Percentiles rank a stretch among this genome's conserved stretches.
Conservation (phyloP, 495 filamentous ascomycete species). For the Evansstolkia leycettana region DNA sequence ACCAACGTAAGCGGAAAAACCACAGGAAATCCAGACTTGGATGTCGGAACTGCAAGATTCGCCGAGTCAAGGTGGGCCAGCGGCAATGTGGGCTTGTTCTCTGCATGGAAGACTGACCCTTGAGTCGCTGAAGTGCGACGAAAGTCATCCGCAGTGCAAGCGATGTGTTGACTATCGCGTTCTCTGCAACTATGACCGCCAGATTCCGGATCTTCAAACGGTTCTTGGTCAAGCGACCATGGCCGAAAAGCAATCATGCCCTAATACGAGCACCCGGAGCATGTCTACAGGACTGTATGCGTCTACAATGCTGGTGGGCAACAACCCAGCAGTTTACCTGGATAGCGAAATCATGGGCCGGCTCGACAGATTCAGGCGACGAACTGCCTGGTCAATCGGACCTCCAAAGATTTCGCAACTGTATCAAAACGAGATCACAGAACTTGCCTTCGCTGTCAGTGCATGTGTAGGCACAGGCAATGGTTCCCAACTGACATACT, state of each 20-base stretch:
- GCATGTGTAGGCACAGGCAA: too few relatives aligned
- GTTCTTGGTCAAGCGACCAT: conserved; percentile 10
- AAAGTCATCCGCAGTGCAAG: conserved; percentile 30
- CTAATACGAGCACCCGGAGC: conserved; percentile 19
- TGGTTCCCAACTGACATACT: too few relatives aligned
- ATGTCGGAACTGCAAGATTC: conserved; percentile 38
- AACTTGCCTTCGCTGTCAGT: conserved; percentile 25
- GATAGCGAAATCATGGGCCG: conserved; percentile 24
- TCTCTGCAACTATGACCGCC: conserved; percentile 28
- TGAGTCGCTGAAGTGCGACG: conserved; percentile 26
- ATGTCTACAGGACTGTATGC: conserved; percentile 16
- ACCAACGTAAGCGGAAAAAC: too few relatives aligned
- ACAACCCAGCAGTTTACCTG: conserved; percentile 24
- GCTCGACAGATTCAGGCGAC: too few relatives aligned
- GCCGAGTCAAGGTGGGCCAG: conserved; percentile 33
- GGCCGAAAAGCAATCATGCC: conserved; percentile 9
- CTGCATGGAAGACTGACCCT: conserved; percentile 5
- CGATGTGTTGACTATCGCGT: conserved; percentile 31
- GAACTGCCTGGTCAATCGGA: too few relatives aligned
- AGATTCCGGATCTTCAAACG: conserved; percentile 26
- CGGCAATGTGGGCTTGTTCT: background rate
- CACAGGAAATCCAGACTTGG: conserved; percentile 31
- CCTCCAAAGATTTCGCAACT: conserved; percentile 22
- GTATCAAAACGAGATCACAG: conserved; percentile 18
- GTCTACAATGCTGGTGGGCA: conserved; percentile 19